Evolutionary conservation across 2,329 filamentous ascomycete species (phyloP).

Genomic region (Beauveria pseudobassiana): DNA sequence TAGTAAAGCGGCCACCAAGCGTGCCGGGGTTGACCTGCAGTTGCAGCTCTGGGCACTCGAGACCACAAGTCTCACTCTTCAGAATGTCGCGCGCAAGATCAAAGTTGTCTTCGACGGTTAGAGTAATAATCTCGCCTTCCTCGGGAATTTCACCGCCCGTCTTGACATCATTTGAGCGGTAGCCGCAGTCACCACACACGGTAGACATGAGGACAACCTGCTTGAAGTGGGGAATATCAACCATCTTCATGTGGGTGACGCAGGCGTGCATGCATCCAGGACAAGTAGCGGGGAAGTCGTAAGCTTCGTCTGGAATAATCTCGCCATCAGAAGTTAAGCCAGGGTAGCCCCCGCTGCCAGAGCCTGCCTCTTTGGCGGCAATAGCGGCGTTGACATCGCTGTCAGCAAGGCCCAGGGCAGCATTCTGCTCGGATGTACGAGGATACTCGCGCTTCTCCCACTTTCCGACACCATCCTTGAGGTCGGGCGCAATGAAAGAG

Average conservation of each 20-base stretch:
- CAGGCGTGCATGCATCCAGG: constrained; percentile 83
- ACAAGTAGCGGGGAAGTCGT: constrained; percentile 85
- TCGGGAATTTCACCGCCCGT: constrained; percentile 89
- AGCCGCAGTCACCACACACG: constrained; percentile 83
- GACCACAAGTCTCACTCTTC: constrained; percentile 86
- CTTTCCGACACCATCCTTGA: constrained; percentile 73
- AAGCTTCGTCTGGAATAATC: constrained; percentile 89
- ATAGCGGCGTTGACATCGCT: constrained; percentile 48
- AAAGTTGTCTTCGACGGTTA: constrained; percentile 59
- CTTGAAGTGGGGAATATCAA: constrained; percentile 96
- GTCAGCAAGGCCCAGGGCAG: constrained; percentile 67
- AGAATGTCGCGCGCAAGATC: constrained; percentile 90
- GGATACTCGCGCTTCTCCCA: constrained; percentile 81
- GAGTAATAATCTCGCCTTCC: constrained; percentile 73
- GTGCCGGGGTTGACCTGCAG: constrained; percentile 89
- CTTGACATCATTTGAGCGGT: constrained; percentile 95
- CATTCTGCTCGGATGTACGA: constrained; percentile 80
- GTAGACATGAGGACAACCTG: constrained; percentile 95
- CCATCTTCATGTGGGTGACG: constrained; percentile 96
- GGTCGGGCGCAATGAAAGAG: constrained; percentile 88
- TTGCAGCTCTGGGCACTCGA: constrained; percentile 80
- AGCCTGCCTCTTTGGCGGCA: constrained; percentile 1
- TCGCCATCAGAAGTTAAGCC: constrained; percentile 53
- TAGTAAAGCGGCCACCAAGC: constrained; percentile 92
- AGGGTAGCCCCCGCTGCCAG: constrained; percentile 40